Base-by-base conservation (phyloP, 306 rosid genomes). In the Malus sylvestris region DNA sequence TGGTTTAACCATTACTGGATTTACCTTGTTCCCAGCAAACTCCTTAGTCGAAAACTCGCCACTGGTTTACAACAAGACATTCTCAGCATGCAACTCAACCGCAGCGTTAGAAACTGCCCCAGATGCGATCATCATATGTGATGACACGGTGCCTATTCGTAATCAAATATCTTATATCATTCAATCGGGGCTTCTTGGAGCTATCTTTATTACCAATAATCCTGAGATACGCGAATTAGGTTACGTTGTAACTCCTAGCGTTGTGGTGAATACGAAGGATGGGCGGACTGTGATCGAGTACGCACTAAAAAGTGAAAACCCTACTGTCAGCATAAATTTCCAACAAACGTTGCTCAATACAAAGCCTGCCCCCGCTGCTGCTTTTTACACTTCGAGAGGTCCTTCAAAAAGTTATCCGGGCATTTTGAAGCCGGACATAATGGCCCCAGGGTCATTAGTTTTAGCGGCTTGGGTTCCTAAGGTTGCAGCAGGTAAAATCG, bases 381-480 rank as follows among this genome's bases (percentile, higher is more conserved):
- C 96, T 2, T 13, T 5, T 19, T 90, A 82, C 86, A 61, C 63
- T 10, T 82, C 83, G 44, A 78, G 88, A 82, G 92, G 95, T 16
- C 92, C 92, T 70, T 83, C 88, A 4, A 68, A 59, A 1, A 80
- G 81, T 70, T 79, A 18, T 29, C 87, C 82, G 0, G 25, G 78
- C 10, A 22, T 86, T 46, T 44, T 86, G 35, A 90, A 90, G 75
- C 90, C 92, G 2, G 90, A 88, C 76, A 60, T 90, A 16, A 71
- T 87, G 89, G 92, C 92, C 16, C 92, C 89, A 1, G 95, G 92
- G 0, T 19, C 87, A 3, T 33, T 67, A 11, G 81, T 90, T 49
- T 75, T 90, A 3, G 92, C 90, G 1, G 87, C 90, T 18, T 89
- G 73, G 79, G 16, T 64, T 66, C 88, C 88, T 1, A 51, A 55